phyloP scores from a whole-genome alignment of 768 basidiomycete species.

The Boletus huronensis region DNA sequence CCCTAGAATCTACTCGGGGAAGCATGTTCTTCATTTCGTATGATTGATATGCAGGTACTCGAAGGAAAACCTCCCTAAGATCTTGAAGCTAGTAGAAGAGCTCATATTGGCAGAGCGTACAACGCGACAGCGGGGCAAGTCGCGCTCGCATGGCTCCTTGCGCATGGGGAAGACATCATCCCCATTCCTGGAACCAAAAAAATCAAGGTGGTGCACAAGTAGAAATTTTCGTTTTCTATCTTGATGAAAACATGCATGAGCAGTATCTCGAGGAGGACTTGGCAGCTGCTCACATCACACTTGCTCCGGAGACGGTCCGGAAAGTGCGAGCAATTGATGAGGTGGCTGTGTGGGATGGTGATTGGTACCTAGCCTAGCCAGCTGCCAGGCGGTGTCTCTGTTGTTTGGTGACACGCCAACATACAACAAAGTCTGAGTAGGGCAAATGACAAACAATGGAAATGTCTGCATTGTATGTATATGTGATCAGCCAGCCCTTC shows the following conservation, averaged over 20 bases:
- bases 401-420: slow-evolving; percentile 24
- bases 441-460: too few relatives aligned
- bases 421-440: background rate
- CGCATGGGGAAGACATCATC: slow-evolving; percentile 37
- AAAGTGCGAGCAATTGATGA: slow-evolving; percentile 37
- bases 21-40: background rate
- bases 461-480: background rate
- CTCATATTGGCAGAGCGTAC: slow-evolving; percentile 35
- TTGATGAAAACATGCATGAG: background rate
- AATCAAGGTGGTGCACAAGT: slow-evolving; percentile 24
- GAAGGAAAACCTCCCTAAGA: slow-evolving; percentile 44
- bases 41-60: slow-evolving; percentile 23
- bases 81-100: slow-evolving; percentile 37
- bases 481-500: background rate
- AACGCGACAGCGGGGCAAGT: slow-evolving; percentile 39
- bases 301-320: slow-evolving; percentile 37
- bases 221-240: background rate
- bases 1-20: background rate
- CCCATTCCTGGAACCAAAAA: slow-evolving; percentile 41
- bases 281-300: slow-evolving; percentile 31
- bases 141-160: slow-evolving; percentile 39
- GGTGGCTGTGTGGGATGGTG: slow-evolving; percentile 27
- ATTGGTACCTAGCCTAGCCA: slow-evolving; percentile 24
- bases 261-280: slow-evolving; percentile 48
- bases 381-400: background rate